Evolutionary conservation across 1,284 basidiomycete genomes (phyloP), one percentile per base, ranked within the genome.

Genomic region (Pseudozyma tsukubaensis): DNA sequence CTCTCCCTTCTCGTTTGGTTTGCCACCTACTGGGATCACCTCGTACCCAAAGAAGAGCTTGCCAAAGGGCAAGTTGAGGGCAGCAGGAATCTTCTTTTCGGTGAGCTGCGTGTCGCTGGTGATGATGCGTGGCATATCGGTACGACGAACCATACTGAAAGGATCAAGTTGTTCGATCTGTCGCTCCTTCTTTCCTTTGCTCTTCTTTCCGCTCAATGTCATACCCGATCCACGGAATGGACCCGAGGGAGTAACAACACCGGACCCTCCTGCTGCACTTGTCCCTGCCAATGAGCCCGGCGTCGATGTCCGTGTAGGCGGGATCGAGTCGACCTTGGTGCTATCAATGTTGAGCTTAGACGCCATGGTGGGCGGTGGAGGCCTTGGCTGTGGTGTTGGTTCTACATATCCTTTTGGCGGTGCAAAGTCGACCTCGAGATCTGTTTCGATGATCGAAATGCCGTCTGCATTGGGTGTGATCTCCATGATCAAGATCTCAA

Each of bases 401-500:
- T 99, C 97, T 21, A 96, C 92, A 76, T 90, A 90, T 34, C 89
- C 89, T 52, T 88, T 86, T 1, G 89, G 89, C 7, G 88, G 84
- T 0, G 86, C 89, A 79, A 90, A 90, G 78, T 90, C 89, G 61
- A 90, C 89, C 85, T 97, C 94, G 0, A 99, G 89, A 88, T 99
- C 97, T 0, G 95, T 98, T 82, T 99, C 95, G 63, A 97, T 87
- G 66, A 99, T 90, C 55, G 88, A 91, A 75, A 99, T 98, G 16
- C 92, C 93, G 19, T 92, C 93, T 2, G 85, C 85, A 18, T 82
- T 80, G 1, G 96, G 95, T 50, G 88, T 88, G 16, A 92, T 90
- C 85, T 98, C 95, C 94, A 99, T 97, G 57, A 99, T 91, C 39
- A 98, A 89, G 59, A 99, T 89, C 64, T 95, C 94, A 82, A 99